These are phyloP conservation scores for Cladosporium cucumerinum DNA, from an alignment of 2,329 filamentous ascomycete genomes.

Conservation along the genomic window DNA sequence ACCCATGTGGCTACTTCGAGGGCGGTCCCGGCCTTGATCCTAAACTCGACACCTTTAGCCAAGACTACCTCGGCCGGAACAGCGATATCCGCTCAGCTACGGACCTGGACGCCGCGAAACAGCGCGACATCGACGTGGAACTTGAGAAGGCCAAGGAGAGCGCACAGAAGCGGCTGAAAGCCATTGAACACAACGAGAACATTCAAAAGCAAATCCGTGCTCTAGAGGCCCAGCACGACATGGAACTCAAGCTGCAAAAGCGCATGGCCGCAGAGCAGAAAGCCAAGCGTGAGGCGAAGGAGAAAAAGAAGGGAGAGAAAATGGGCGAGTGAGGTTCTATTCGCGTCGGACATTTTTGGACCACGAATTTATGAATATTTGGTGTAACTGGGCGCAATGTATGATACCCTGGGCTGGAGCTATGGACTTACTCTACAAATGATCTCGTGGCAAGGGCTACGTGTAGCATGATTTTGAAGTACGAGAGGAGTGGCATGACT, in stretches of 20 bases:
- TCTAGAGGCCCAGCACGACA: slow-evolving; percentile 43
- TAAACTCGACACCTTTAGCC: slow-evolving; percentile 38
- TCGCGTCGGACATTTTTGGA: not conserved
- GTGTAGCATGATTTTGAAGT: not conserved
- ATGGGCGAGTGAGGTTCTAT: slow-evolving; percentile 15
- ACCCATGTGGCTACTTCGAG: slow-evolving; percentile 46
- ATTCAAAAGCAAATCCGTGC: slow-evolving; percentile 44
- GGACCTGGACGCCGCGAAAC: slow-evolving; percentile 36
- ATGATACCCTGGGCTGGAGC: slow-evolving; percentile 10
- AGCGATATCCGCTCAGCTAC: slow-evolving; percentile 33
- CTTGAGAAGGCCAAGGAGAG: slow-evolving; percentile 33
- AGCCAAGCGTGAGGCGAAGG: slow-evolving; percentile 36
- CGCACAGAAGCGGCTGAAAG: slow-evolving; percentile 35
- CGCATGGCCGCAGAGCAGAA: slow-evolving; percentile 40
- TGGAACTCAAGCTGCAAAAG: slow-evolving; percentile 45
- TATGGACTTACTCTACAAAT: not conserved
- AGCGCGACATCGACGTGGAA: slow-evolving; percentile 30
- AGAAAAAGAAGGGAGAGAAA: slow-evolving; percentile 28
- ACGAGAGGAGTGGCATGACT: not conserved
- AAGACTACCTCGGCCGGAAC: slow-evolving; percentile 40
- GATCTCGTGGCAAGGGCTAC: not conserved
- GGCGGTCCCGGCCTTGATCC: slow-evolving; percentile 45
- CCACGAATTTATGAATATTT: slow-evolving; percentile 2
- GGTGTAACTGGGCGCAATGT: not conserved
- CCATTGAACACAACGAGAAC: slow-evolving; percentile 40